Evolutionary conservation across 495 filamentous ascomycete genomes (phyloP).

Genomic region (Alectoria sarmentosa): DNA sequence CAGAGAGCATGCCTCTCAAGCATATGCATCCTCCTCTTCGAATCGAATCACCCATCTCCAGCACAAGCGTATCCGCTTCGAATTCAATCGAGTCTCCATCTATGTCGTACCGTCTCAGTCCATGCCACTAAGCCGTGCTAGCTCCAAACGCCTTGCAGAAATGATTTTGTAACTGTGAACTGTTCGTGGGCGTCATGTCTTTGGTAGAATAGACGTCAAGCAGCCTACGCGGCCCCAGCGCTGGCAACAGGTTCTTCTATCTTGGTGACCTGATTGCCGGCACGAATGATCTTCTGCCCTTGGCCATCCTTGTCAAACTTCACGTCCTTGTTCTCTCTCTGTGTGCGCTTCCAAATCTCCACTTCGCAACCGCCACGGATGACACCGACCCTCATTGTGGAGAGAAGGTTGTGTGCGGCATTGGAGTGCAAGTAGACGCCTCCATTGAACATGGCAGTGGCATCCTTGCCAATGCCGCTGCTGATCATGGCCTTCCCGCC

Average conservation of each 20-base stretch:
- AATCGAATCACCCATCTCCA: too few species aligned
- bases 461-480: slow-evolving; percentile 92
- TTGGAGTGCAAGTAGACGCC: slow-evolving; percentile 98
- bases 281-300: slow-evolving; percentile 80
- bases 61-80: neutral
- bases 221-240: slow-evolving; percentile 61
- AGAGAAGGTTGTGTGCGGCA: slow-evolving; percentile 93
- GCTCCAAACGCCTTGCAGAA: slow-evolving; percentile 9
- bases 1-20: neutral
- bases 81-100: neutral
- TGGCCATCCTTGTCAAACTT: slow-evolving; percentile 71
- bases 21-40: neutral
- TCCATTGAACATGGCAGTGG: slow-evolving; percentile 98
- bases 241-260: slow-evolving; percentile 62
- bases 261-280: slow-evolving; percentile 84
- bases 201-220: neutral
- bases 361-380: slow-evolving; percentile 95
- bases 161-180: neutral
- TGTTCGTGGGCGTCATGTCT: slow-evolving; percentile 15
- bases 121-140: neutral
- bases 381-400: slow-evolving; percentile 94
- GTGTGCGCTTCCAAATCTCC: slow-evolving; percentile 97
- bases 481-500: slow-evolving; percentile 94
- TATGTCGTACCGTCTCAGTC: neutral
- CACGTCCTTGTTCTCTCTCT: slow-evolving; percentile 81